Conservation (phyloP, 495 filamentous ascomycete species). For the Coniosporium apollinis region DNA sequence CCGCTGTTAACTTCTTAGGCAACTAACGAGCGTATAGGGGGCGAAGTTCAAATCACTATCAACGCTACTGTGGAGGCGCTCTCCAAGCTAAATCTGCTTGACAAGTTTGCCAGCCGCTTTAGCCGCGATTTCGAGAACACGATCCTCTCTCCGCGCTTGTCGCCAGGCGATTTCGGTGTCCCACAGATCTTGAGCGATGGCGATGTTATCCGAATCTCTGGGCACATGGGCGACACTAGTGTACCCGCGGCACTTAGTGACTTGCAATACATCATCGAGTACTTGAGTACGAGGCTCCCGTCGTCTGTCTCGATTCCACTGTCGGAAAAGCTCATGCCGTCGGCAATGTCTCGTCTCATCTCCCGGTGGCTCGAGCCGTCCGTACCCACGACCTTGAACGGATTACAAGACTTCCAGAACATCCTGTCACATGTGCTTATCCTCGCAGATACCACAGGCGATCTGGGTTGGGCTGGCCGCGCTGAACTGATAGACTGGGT, state of each 20-base stretch:
- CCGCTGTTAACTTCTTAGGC: too few species aligned
- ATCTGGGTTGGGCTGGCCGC: slow-evolving; percentile 48
- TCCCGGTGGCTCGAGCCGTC: slow-evolving; percentile 54
- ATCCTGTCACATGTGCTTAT: slow-evolving; percentile 40
- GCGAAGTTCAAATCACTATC: neutral
- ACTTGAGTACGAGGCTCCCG: slow-evolving; percentile 49
- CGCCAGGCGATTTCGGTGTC: slow-evolving; percentile 2
- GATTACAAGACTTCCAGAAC: slow-evolving; percentile 50
- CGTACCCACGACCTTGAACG: slow-evolving; percentile 54
- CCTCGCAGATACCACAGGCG: slow-evolving; percentile 46
- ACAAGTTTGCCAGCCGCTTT: slow-evolving; percentile 5
- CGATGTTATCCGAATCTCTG: slow-evolving; percentile 12
- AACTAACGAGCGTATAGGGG: too few species aligned
- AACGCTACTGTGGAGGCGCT: slow-evolving; percentile 3
- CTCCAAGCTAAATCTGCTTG: slow-evolving; percentile 1
- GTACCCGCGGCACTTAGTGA: slow-evolving; percentile 34
- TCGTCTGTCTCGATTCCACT: slow-evolving; percentile 40
- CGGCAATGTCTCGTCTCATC: slow-evolving; percentile 47
- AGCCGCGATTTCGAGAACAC: slow-evolving; percentile 8
- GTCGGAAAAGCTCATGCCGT: slow-evolving; percentile 48
- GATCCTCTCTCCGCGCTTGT: slow-evolving; percentile 6
- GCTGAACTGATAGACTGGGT: slow-evolving; percentile 65
- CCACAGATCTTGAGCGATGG: slow-evolving; percentile 13
- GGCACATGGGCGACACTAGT: slow-evolving; percentile 21
- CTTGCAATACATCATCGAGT: slow-evolving; percentile 43